Conservation (phyloP, 108 stramenopile genomes). For the Nitzschia sp. region DNA sequence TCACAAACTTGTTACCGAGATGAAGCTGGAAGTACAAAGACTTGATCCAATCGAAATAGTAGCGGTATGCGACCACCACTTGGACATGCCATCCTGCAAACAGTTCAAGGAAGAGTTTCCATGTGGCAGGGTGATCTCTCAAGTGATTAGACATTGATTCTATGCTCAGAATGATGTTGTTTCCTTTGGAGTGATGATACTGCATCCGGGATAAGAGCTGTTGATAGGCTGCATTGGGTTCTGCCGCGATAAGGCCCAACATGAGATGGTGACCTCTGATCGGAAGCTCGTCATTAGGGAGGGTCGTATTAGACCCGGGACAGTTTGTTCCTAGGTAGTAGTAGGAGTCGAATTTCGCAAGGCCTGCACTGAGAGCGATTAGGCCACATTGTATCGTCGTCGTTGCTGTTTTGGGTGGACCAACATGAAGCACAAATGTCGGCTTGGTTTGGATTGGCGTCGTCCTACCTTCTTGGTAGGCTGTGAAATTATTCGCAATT, state of each 20-base stretch:
- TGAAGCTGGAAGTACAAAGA: constrained; percentile 30
- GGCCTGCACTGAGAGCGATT: constrained; percentile 1
- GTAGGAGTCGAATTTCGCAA: constrained; percentile 20
- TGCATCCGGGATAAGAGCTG: too few relatives aligned
- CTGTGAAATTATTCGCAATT: too few relatives aligned
- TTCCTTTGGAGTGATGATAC: neutral
- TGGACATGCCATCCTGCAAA: constrained; percentile 27
- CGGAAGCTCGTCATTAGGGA: constrained; percentile 17
- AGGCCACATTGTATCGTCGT: constrained; percentile 32
- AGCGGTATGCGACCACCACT: constrained; percentile 24
- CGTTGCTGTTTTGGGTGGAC: constrained; percentile 35
- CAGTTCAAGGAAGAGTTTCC: constrained; percentile 18
- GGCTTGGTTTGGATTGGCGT: constrained; percentile 1
- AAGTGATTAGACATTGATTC: constrained; percentile 28
- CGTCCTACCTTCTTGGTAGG: too few relatives aligned
- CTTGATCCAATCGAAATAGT: constrained; percentile 30
- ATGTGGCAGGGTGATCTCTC: constrained; percentile 8
- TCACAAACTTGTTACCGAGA: constrained; percentile 1
- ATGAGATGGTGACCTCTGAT: constrained; percentile 24
- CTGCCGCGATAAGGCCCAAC: constrained; percentile 24
- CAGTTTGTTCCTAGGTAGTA: constrained; percentile 26
- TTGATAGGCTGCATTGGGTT: neutral
- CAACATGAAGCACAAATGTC: constrained; percentile 27
- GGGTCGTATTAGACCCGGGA: neutral
- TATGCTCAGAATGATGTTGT: constrained; percentile 24